A percentile compares a stretch with the other conserved stretches of the same genome.
These are phyloP conservation scores for Fusarium mangiferae DNA, from an alignment of 2,329 filamentous ascomycete genomes.

Conservation along the genomic window DNA sequence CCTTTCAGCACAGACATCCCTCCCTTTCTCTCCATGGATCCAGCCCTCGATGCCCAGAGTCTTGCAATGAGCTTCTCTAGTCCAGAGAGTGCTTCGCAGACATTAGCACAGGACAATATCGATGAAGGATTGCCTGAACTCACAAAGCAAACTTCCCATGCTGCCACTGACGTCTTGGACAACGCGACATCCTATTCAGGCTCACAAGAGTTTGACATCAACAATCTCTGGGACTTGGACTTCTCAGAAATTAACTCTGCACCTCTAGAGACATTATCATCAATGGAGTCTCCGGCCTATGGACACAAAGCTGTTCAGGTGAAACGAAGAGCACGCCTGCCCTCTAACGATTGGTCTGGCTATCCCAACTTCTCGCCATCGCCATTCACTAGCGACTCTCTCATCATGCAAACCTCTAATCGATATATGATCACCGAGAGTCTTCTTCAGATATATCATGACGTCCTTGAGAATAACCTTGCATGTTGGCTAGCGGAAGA, in stretches of 20 bases:
- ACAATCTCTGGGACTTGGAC: not conserved
- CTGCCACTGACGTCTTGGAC: not conserved
- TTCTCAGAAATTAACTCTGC: not conserved
- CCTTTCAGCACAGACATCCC: not conserved
- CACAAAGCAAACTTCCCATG: rapidly evolving
- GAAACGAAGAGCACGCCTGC: not conserved
- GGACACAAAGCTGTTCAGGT: not conserved
- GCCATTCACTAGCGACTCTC: not conserved
- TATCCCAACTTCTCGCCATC: not conserved
- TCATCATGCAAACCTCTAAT: not conserved
- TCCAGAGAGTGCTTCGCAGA: not conserved
- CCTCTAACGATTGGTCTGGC: not conserved
- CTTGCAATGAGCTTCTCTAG: not conserved
- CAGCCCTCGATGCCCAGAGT: not conserved
- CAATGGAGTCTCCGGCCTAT: not conserved
- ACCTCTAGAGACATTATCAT: rapidly evolving
- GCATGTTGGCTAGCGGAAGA: not conserved
- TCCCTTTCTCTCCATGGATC: not conserved
- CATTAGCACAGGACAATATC: rapidly evolving
- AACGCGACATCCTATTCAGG: not conserved
- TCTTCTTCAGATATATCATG: not conserved
- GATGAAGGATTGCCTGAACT: not conserved
- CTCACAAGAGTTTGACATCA: not conserved
- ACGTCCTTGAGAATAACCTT: not conserved
- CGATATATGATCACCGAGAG: not conserved